Evolutionary conservation across 2,329 filamentous ascomycete genomes (phyloP), one percentile per base, ranked within the genome.

Genomic region (Atkinsonella texensis): DNA sequence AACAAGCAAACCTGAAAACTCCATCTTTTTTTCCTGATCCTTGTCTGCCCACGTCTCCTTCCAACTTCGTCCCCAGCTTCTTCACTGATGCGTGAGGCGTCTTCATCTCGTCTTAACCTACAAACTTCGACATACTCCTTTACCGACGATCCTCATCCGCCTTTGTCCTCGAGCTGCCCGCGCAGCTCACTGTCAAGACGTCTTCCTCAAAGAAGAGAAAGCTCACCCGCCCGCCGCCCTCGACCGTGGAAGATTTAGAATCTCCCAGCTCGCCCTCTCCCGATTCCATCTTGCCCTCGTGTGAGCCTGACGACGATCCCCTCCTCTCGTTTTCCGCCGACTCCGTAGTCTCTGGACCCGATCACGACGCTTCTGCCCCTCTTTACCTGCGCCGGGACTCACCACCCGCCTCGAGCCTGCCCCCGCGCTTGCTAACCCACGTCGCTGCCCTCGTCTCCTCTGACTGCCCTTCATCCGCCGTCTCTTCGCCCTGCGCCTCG

Each of bases 151-250:
- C 49, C 49, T 49, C 51, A 44, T 46, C 49, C 23, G 44, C 52
- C 38, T 54, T 50, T 42, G 45, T 48, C 58, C 63, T 62, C 68
- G 78, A 81, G 78, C 78, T 81, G 78, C 78, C 62, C 60, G 66
- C 66, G 80, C 80, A 83, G 81, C 81, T 84, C 81, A 70, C 75
- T 67, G 74, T 77, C 81, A 84, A 76, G 69, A 84, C 81, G 81
- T 83, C 80, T 80, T 83, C 79, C 73, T 75, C 72, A 76, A 84
- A 84, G 80, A 84, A 84, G 80, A 76, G 80, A 75, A 84, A 80
- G 77, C 77, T 84, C 62, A 73, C 69, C 63, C 75, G 72, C 60
- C 71, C 55, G 33, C 41, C 44, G 38, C 52, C 68, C 63, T 65
- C 68, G 56, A 65, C 68, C 59, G 65, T 67, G 63, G 70, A 23